Evolutionary conservation across 192 early-diverging fungal species (phyloP).

Genomic region (Dissophora ornata): DNA sequence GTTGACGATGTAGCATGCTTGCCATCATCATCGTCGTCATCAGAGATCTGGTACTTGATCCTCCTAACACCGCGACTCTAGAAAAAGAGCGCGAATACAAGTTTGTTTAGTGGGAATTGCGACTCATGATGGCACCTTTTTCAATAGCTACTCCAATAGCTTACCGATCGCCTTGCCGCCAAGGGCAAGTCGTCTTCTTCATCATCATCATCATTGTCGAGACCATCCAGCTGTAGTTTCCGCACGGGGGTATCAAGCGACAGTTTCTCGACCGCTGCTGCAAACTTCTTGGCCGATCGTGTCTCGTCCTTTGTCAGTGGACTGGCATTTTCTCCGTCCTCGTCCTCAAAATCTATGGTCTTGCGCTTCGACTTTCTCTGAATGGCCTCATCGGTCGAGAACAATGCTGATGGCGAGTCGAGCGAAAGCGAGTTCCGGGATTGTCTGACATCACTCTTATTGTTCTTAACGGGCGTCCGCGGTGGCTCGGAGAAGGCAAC

Average conservation of each 20-base stretch:
- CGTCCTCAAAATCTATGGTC: slow-evolving; percentile 21
- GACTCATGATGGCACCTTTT: too few relatives aligned
- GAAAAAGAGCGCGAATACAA: background rate
- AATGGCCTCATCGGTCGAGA: slow-evolving; percentile 34
- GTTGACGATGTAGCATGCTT: background rate
- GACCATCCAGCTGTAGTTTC: slow-evolving; percentile 10
- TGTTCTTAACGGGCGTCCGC: slow-evolving; percentile 16
- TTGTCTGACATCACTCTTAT: background rate
- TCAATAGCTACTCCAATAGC: too few relatives aligned
- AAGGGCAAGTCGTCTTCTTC: slow-evolving; percentile 11
- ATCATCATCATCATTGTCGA: slow-evolving; percentile 12
- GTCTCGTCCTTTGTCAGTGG: slow-evolving; percentile 16
- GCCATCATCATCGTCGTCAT: slow-evolving; percentile 34
- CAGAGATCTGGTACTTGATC: slow-evolving; percentile 34
- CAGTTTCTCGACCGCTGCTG: slow-evolving; percentile 39
- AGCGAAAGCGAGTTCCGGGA: background rate
- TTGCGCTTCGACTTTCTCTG: slow-evolving; percentile 30
- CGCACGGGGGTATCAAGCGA: slow-evolving; percentile 24
- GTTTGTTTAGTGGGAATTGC: too few relatives aligned
- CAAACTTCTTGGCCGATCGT: slow-evolving; percentile 42
- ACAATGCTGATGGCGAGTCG: slow-evolving; percentile 13
- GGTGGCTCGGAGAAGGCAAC: background rate
- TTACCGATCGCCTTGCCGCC: slow-evolving; percentile 33
- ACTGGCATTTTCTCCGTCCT: background rate
- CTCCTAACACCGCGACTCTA: slow-evolving; percentile 38